Evolutionary conservation across 257 asterid species (phyloP).

Genomic region (Buddleja alternifolia): DNA sequence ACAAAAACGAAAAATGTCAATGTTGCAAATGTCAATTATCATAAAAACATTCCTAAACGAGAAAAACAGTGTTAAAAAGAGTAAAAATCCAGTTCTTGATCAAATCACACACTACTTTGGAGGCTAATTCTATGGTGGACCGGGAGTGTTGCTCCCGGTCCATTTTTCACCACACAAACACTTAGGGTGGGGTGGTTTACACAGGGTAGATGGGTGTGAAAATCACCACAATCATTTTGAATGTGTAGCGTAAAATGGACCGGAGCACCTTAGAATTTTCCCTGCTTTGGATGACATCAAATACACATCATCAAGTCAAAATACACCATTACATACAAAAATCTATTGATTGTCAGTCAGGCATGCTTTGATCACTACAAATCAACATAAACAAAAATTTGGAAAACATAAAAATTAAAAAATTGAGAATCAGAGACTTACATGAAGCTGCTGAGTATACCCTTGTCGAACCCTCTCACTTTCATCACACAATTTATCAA

Average conservation of each 20-base stretch:
- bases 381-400: not conserved
- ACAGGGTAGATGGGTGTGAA: too few relatives aligned
- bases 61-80: not conserved
- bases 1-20: not conserved
- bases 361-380: not conserved
- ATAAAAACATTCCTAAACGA: not conserved
- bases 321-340: not conserved
- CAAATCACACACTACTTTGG: not conserved
- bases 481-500: slow-evolving; percentile 68
- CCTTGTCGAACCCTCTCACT: slow-evolving; percentile 73
- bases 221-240: too few relatives aligned
- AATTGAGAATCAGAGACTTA: slow-evolving; percentile 33
- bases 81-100: not conserved
- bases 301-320: not conserved
- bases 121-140: too few relatives aligned
- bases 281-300: too few relatives aligned
- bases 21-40: not conserved
- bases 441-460: slow-evolving; percentile 69
- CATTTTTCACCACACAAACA: too few relatives aligned
- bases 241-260: too few relatives aligned
- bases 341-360: not conserved
- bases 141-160: too few relatives aligned
- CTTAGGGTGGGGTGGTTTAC: too few relatives aligned
- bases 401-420: not conserved
- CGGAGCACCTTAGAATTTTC: too few relatives aligned